Percentiles rank a stretch among this genome's conserved stretches.
phyloP scores from a whole-genome alignment of 1,284 basidiomycete species.

The Papiliotrema flavescens region DNA sequence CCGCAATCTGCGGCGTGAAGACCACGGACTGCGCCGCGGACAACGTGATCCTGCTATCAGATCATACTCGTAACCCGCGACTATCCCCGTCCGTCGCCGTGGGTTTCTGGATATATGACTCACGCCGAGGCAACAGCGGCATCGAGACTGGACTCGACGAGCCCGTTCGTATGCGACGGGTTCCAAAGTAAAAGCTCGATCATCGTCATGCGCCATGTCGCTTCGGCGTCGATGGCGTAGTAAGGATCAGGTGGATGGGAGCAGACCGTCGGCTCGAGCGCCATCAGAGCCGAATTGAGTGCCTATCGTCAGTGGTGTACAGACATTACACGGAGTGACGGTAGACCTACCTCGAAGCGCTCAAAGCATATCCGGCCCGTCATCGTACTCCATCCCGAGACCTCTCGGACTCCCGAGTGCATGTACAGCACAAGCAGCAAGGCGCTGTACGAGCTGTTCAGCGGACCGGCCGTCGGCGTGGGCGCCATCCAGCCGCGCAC shows the following conservation, averaged over 20 bases:
- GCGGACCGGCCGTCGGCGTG: neutral
- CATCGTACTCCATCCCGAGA: conserved; percentile 37
- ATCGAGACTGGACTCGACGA: conserved; percentile 29
- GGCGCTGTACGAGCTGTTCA: neutral
- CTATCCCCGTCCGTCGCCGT: too few species aligned
- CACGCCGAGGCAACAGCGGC: conserved; percentile 32
- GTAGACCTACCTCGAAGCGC: conserved; percentile 16
- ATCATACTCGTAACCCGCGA: neutral
- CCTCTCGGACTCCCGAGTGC: conserved; percentile 22
- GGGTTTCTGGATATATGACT: too few species aligned
- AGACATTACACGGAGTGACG: too few species aligned
- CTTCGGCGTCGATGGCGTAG: conserved; percentile 8
- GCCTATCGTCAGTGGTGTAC: neutral
- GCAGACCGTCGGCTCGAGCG: conserved; percentile 13
- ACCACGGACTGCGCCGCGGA: conserved; percentile 9
- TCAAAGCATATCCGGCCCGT: conserved; percentile 28
- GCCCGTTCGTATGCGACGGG: conserved; percentile 26
- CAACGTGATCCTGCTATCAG: conserved; percentile 9
- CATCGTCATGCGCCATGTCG: conserved; percentile 31
- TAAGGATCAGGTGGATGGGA: neutral
- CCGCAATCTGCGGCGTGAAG: conserved; percentile 12
- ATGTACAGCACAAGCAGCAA: conserved; percentile 22
- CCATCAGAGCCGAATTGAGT: conserved; percentile 12
- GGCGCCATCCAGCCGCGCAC: conserved; percentile 11
- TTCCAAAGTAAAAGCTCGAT: conserved; percentile 32